Conservation (phyloP, 1,284 basidiomycete species). For the Coniferiporia weirii region DNA sequence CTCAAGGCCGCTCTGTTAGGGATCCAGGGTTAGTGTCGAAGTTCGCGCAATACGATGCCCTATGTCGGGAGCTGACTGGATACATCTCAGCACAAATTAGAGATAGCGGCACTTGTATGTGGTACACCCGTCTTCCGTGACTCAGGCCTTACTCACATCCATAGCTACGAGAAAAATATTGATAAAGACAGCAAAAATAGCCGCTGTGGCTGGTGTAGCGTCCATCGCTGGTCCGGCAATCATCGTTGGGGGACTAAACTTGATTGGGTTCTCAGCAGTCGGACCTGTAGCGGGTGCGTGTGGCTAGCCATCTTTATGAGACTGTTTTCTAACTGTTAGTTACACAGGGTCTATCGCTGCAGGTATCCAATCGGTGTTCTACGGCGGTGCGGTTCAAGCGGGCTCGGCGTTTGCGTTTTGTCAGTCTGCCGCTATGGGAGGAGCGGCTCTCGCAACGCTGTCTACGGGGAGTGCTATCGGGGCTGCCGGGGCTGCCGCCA, state of each 20-base stretch:
- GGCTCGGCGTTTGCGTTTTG: constrained; percentile 1
- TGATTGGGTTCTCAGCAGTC: constrained; percentile 1
- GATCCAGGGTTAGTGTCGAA: background rate
- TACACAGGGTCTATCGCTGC: background rate
- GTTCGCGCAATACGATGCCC: background rate
- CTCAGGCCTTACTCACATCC: background rate
- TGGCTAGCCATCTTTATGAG: background rate
- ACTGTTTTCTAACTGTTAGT: background rate
- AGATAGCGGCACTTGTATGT: background rate
- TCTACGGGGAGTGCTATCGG: background rate
- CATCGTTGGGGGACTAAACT: background rate
- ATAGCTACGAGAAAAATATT: background rate
- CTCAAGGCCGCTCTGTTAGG: background rate
- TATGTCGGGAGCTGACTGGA: background rate
- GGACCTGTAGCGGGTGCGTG: constrained; percentile 4
- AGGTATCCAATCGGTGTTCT: background rate
- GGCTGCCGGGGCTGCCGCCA: background rate
- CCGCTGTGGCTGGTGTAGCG: background rate
- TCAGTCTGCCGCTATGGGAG: constrained; percentile 4
- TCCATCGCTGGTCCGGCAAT: background rate
- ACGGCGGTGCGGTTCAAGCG: constrained; percentile 1
- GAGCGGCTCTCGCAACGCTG: background rate
- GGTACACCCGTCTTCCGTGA: background rate
- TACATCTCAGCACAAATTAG: background rate
- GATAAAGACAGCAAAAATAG: background rate